Percentiles rank a stretch among this genome's conserved stretches.
phyloP scores from a whole-genome alignment of 2,329 filamentous ascomycete genomes.

The Aureobasidium uvarum region DNA sequence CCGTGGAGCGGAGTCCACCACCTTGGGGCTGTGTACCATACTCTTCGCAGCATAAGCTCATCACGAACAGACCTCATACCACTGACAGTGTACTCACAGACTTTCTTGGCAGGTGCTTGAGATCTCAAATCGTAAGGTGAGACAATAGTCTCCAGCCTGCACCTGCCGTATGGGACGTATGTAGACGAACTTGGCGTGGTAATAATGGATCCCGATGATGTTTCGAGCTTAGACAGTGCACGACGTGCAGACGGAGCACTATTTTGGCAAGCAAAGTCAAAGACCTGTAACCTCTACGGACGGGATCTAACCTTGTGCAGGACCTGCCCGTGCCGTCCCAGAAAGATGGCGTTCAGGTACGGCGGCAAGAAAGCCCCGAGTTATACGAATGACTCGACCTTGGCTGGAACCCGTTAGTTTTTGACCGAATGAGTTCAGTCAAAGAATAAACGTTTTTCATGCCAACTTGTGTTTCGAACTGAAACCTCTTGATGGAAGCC shows the following conservation, averaged over 20 bases:
- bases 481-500: neutral
- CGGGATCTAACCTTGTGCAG: constrained; percentile 8
- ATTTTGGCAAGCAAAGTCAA: constrained; percentile 16
- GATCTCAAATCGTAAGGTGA: constrained; percentile 21
- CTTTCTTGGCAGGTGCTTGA: neutral
- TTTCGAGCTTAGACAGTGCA: constrained; percentile 10
- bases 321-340: constrained; percentile 18
- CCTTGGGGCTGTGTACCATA: constrained; percentile 6
- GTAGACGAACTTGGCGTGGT: constrained; percentile 10
- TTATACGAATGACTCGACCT: constrained; percentile 1
- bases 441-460: neutral
- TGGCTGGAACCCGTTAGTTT: neutral
- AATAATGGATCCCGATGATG: constrained; percentile 9
- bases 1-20: neutral
- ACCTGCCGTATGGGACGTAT: constrained; percentile 4
- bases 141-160: constrained; percentile 16
- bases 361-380: constrained; percentile 1
- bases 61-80: constrained; percentile 11
- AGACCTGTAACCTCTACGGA: neutral
- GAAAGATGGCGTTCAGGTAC: constrained; percentile 2
- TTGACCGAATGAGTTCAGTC: constrained; percentile 1
- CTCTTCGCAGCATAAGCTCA: neutral
- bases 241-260: constrained; percentile 12
- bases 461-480: constrained; percentile 8
- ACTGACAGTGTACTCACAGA: neutral